Conservation (phyloP, 2,329 filamentous ascomycete species). For the Ceratocystis cacaofunesta region DNA sequence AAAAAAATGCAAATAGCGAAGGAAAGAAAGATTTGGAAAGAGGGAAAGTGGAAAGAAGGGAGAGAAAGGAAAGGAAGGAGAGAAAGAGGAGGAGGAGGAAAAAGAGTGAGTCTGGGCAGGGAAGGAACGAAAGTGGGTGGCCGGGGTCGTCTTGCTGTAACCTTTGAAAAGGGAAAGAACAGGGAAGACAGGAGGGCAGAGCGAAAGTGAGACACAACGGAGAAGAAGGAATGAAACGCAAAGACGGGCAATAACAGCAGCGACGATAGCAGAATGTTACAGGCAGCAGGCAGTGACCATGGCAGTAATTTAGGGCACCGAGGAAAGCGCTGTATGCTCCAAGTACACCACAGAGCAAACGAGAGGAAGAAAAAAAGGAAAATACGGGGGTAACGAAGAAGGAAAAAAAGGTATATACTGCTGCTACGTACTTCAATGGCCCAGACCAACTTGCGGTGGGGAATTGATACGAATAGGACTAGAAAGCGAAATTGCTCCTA, state of each 20-base stretch:
- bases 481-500: conserved; percentile 17
- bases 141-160: conserved; percentile 11
- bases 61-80: conserved; percentile 5
- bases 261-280: neutral
- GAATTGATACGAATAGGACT: conserved; percentile 14
- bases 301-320: neutral
- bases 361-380: neutral
- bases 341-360: neutral
- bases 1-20: conserved; percentile 10
- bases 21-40: conserved; percentile 4
- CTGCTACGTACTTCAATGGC: neutral
- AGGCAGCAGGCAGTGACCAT: neutral
- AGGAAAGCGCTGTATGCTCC: neutral
- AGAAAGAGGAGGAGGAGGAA: conserved; percentile 8
- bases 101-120: conserved; percentile 6
- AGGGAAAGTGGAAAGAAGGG: conserved; percentile 12
- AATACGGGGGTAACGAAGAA: neutral
- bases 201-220: neutral
- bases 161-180: conserved; percentile 10
- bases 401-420: neutral
- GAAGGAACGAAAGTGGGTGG: conserved; percentile 14
- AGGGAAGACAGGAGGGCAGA: conserved; percentile 10
- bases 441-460: conserved; percentile 6
- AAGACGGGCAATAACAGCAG: conserved; percentile 5
- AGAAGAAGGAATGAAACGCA: conserved; percentile 8